Evolutionary conservation across 2,329 filamentous ascomycete genomes (phyloP).

Genomic region (Aspergillus quadrilineatus): DNA sequence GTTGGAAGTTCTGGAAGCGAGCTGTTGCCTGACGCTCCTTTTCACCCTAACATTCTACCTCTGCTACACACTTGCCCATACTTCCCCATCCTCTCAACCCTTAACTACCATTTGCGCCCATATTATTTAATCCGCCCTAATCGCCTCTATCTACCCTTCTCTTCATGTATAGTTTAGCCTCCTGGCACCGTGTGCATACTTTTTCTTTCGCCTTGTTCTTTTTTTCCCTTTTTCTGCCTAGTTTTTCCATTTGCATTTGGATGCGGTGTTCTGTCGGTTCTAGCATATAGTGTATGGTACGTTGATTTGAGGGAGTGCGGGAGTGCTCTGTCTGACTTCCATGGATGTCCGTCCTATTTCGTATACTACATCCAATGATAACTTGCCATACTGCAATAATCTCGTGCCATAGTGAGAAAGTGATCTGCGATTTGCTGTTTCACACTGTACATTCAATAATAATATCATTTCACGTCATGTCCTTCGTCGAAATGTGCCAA

Average conservation of each 20-base stretch:
- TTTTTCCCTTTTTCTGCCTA: not conserved
- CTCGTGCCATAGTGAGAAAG: too few species aligned
- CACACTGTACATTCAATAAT: too few species aligned
- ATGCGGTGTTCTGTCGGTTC: conserved; percentile 2
- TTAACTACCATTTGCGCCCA: not conserved
- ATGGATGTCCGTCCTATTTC: not conserved
- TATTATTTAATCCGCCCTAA: not conserved
- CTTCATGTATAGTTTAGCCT: not conserved
- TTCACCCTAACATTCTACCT: too few species aligned
- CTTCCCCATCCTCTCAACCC: not conserved
- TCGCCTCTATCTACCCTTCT: not conserved
- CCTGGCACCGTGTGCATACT: conserved; percentile 3
- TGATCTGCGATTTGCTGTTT: too few species aligned
- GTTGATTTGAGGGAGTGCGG: not conserved
- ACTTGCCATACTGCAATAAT: too few species aligned
- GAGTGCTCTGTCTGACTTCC: not conserved
- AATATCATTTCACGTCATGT: not conserved
- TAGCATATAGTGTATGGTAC: not conserved
- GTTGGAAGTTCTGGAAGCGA: conserved; percentile 81
- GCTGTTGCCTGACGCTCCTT: conserved; percentile 12
- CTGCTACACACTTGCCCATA: not conserved
- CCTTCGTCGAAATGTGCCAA: not conserved
- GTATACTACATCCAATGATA: not conserved
- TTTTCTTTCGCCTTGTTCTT: not conserved
- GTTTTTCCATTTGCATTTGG: conserved; percentile 5